Evolutionary conservation across 345 rosid genomes (phyloP).

Genomic region (Murraya koenigii): DNA sequence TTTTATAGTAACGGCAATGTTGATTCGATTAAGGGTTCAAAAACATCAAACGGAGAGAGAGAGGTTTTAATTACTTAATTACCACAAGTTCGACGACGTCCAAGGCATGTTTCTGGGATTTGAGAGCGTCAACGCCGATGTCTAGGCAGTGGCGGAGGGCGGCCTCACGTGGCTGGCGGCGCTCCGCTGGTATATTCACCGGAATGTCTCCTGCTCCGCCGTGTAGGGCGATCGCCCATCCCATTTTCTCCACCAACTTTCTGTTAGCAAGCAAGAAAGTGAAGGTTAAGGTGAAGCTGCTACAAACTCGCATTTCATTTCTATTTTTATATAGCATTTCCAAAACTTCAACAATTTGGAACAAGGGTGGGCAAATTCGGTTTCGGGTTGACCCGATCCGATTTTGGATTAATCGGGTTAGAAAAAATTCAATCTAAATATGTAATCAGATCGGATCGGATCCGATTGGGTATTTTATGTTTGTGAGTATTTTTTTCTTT

Average conservation of each 20-base stretch:
- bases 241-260: conserved; percentile 27
- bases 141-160: conserved; percentile 85
- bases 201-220: conserved; percentile 89
- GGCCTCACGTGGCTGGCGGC: conserved; percentile 68
- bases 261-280: neutral
- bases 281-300: too few species aligned
- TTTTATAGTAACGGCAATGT: neutral
- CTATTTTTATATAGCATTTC: too few species aligned
- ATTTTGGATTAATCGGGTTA: too few species aligned
- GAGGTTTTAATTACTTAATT: neutral
- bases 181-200: conserved; percentile 45
- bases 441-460: too few species aligned
- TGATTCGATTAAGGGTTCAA: neutral
- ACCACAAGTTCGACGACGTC: conserved; percentile 97
- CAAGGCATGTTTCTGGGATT: conserved; percentile 59
- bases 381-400: too few species aligned
- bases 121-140: conserved; percentile 75
- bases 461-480: too few species aligned
- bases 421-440: too few species aligned
- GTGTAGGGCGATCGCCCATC: conserved; percentile 95
- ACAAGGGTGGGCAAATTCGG: too few species aligned
- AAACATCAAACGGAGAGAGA: neutral
- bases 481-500: too few species aligned
- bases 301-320: too few species aligned
- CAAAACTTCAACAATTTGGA: too few species aligned